phyloP scores from a whole-genome alignment of 345 rosid genomes.

The Balakata baccata region DNA sequence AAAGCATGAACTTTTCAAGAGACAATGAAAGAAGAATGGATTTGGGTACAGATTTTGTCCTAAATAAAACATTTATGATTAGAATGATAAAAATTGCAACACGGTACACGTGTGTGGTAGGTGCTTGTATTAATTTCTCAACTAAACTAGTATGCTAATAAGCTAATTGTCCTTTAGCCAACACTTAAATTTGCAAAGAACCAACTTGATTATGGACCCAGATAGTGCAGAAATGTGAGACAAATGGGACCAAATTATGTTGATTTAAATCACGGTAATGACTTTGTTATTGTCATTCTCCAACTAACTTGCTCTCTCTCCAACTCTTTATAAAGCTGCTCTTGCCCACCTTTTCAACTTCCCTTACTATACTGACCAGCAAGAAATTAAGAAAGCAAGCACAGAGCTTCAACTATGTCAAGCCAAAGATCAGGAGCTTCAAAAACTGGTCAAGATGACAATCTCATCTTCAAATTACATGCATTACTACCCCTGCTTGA shows the following conservation, averaged over 20 bases:
- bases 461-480: constrained; percentile 30
- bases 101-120: too few relatives aligned
- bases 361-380: constrained; percentile 12
- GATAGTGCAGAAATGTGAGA: constrained; percentile 13
- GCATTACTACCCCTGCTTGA: constrained; percentile 28
- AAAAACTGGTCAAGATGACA: constrained; percentile 29
- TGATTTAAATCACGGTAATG: background rate
- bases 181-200: too few relatives aligned
- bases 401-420: constrained; percentile 17
- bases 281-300: background rate
- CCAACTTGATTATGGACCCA: too few relatives aligned
- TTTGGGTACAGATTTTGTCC: too few relatives aligned
- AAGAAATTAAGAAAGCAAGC: background rate
- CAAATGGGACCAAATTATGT: constrained; percentile 17
- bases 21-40: too few relatives aligned
- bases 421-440: constrained; percentile 23
- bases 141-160: too few relatives aligned
- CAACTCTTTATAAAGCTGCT: constrained; percentile 29
- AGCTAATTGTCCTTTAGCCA: too few relatives aligned
- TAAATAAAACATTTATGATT: too few relatives aligned
- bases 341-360: constrained; percentile 10
- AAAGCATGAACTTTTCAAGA: too few relatives aligned
- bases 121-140: too few relatives aligned
- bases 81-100: too few relatives aligned
- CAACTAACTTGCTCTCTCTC: constrained; percentile 13